Conservation (phyloP, 768 basidiomycete species). For the Amanita thiersii region DNA sequence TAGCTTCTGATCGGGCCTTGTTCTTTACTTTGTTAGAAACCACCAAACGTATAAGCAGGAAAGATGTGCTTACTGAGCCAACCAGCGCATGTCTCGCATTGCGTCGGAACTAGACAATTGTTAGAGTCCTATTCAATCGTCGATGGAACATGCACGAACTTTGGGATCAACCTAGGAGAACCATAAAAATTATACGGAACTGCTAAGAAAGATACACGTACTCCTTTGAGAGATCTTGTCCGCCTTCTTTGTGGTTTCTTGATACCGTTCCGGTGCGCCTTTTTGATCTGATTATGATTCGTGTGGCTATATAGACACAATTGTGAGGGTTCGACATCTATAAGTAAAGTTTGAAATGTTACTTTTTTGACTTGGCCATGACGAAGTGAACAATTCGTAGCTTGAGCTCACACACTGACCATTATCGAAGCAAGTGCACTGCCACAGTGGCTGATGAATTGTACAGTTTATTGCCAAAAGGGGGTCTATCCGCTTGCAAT, state of each 20-base stretch:
- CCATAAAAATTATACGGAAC: conserved; percentile 6
- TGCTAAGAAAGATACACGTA: conserved; percentile 37
- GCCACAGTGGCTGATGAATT: conserved; percentile 39
- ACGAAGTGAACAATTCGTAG: conserved; percentile 25
- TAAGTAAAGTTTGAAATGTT: conserved; percentile 16
- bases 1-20: conserved; percentile 59
- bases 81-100: conserved; percentile 65
- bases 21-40: conserved; percentile 30
- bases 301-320: conserved; percentile 51
- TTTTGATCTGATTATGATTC: conserved; percentile 94
- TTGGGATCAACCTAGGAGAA: conserved; percentile 65
- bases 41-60: neutral
- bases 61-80: conserved; percentile 54
- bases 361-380: conserved; percentile 99
- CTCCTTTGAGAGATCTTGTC: conserved; percentile 83
- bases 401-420: conserved; percentile 14
- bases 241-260: conserved; percentile 69
- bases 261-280: conserved; percentile 98
- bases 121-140: neutral
- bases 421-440: conserved; percentile 19
- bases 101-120: conserved; percentile 55
- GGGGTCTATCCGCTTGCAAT: neutral
- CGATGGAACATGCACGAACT: conserved; percentile 31
- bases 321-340: conserved; percentile 6
- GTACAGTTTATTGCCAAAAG: conserved; percentile 21